These are phyloP conservation scores for Ceratocystis harringtonii DNA, from an alignment of 2,329 filamentous ascomycete genomes.

Conservation along the genomic window DNA sequence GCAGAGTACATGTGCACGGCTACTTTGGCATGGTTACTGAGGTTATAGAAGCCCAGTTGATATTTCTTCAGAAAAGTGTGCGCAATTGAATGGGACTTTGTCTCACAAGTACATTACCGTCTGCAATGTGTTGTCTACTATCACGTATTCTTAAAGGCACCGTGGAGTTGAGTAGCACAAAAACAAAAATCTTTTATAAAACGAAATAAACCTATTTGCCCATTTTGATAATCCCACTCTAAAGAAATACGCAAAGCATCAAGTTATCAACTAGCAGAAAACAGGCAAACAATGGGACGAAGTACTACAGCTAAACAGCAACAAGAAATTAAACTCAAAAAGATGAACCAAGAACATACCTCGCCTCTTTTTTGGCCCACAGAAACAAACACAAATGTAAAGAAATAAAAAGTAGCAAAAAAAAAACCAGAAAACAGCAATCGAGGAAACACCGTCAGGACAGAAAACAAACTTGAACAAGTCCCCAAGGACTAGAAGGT, in stretches of 20 bases:
- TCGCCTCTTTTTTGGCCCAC: neutral
- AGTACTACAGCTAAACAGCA: neutral
- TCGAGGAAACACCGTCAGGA: neutral
- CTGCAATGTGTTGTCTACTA: too few species aligned
- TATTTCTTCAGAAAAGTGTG: too few species aligned
- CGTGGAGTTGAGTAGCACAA: too few species aligned
- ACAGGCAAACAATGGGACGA: neutral
- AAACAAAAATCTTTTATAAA: neutral
- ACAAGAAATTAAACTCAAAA: neutral
- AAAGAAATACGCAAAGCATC: slow-evolving; percentile 1
- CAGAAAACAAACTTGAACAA: slow-evolving; percentile 5
- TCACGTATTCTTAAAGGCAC: neutral
- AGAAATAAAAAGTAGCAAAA: neutral
- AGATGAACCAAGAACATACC: neutral
- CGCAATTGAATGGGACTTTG: too few species aligned
- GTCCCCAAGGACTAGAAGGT: slow-evolving; percentile 2
- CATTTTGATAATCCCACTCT: neutral
- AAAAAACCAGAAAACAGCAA: neutral
- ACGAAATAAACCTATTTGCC: neutral
- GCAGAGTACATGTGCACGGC: neutral
- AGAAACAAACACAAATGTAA: slow-evolving; percentile 1
- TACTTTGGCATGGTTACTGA: neutral
- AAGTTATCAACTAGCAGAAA: neutral
- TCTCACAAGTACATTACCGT: too few species aligned
- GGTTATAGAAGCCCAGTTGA: too few species aligned